Evolutionary conservation across 2,329 filamentous ascomycete genomes (phyloP).

Genomic region (Lachnellula suecica): DNA sequence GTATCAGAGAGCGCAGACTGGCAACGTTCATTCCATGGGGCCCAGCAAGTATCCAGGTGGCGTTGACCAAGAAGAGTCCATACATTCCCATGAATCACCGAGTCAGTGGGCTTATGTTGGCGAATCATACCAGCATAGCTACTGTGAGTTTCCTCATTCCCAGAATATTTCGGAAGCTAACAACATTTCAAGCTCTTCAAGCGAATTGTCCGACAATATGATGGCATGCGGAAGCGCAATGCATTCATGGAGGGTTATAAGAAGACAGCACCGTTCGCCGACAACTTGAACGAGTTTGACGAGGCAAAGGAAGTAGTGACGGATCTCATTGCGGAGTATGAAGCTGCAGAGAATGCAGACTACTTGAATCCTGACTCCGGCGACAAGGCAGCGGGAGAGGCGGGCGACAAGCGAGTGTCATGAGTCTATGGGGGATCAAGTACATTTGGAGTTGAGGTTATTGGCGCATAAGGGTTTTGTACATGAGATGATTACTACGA

Average conservation of each 20-base stretch:
- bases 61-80: constrained; percentile 92
- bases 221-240: constrained; percentile 91
- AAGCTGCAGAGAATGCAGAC: constrained; percentile 87
- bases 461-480: constrained; percentile 6
- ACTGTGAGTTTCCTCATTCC: constrained; percentile 55
- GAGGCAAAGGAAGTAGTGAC: constrained; percentile 89
- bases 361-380: constrained; percentile 69
- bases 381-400: constrained; percentile 26
- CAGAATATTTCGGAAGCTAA: constrained; percentile 6
- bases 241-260: constrained; percentile 97
- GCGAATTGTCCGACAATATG: constrained; percentile 88
- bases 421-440: constrained; percentile 10
- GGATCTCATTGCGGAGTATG: constrained; percentile 91
- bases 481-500: constrained; percentile 26
- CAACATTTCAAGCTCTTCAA: constrained; percentile 69
- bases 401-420: constrained; percentile 28
- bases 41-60: constrained; percentile 95
- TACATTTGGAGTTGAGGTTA: background rate
- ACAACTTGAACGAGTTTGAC: constrained; percentile 92
- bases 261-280: constrained; percentile 88
- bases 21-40: constrained; percentile 99
- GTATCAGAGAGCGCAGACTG: constrained; percentile 89
- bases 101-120: constrained; percentile 94
- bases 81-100: constrained; percentile 93
- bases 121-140: constrained; percentile 96